Percentiles rank a stretch among this genome's conserved stretches.
These are phyloP conservation scores for sunflower (Helianthus annuus) DNA, from an alignment of 129 eudicot genomes.

Conservation along the genomic window DNA sequence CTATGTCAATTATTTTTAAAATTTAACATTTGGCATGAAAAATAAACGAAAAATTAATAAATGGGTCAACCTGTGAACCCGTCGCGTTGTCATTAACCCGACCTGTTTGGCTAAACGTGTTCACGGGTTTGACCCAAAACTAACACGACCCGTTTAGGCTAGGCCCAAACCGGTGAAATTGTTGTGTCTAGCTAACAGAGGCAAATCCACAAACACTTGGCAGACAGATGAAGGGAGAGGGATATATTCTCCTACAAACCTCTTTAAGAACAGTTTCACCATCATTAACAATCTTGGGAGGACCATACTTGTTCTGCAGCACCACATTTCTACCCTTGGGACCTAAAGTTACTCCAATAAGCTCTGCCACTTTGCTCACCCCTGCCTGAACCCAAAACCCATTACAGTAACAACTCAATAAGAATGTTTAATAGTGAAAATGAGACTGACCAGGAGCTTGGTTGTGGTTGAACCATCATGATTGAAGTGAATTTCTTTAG, in stretches of 20 bases:
- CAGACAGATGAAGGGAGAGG: background rate
- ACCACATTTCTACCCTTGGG: conserved; percentile 98
- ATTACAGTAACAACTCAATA: background rate
- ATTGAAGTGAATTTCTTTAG: conserved; percentile 71
- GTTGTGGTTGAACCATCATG: conserved; percentile 75
- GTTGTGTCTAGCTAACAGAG: no score
- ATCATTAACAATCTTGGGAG: conserved; percentile 96
- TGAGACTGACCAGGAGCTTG: conserved; percentile 63
- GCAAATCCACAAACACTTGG: conserved; percentile 28
- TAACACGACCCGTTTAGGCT: no score
- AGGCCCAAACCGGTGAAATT: no score
- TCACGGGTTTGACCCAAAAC: no score
- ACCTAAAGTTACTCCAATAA: conserved; percentile 91
- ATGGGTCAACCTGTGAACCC: no score
- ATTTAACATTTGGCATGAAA: no score
- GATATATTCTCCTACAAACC: conserved; percentile 38
- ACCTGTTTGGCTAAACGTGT: no score
- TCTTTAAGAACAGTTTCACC: conserved; percentile 95
- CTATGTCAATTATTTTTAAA: no score
- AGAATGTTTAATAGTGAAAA: background rate
- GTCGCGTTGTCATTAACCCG: no score
- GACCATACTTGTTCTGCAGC: conserved; percentile 88
- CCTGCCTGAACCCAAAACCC: conserved; percentile 58
- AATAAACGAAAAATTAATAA: no score
- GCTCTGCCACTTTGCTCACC: conserved; percentile 76